These are phyloP conservation scores for Musa beccarii DNA, from an alignment of 176 grass and related monocot genomes.

Conservation along the genomic window DNA sequence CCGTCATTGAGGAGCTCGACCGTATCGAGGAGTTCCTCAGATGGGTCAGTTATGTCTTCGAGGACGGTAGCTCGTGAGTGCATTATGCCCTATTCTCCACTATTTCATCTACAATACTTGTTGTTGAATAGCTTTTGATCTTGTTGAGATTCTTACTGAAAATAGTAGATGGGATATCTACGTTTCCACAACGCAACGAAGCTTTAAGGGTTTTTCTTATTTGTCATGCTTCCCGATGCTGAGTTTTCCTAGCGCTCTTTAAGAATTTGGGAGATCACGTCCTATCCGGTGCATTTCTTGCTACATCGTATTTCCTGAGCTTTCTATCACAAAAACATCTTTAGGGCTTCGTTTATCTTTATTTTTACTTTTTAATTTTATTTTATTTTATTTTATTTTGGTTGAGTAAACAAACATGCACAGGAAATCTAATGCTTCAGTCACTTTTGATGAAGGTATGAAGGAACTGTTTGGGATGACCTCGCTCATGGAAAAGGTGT, in stretches of 20 bases:
- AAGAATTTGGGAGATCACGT: neutral
- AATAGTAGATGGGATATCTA: no score
- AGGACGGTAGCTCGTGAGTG: slow-evolving; percentile 22
- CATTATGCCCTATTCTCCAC: neutral
- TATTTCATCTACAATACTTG: neutral
- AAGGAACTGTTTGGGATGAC: slow-evolving; percentile 38
- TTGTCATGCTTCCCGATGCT: neutral
- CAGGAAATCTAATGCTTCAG: neutral
- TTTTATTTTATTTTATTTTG: neutral
- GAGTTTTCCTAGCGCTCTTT: neutral
- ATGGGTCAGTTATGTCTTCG: slow-evolving; percentile 26
- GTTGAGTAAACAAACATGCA: neutral
- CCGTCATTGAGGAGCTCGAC: slow-evolving; percentile 31
- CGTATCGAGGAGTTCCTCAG: slow-evolving; percentile 26
- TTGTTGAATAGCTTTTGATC: no score
- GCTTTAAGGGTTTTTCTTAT: no score
- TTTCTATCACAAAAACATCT: neutral
- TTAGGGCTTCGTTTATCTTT: neutral
- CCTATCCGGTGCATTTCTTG: neutral
- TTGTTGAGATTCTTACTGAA: no score
- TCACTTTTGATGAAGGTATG: slow-evolving; percentile 13
- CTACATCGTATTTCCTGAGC: neutral
- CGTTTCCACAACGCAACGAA: no score
- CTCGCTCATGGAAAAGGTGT: slow-evolving; percentile 36
- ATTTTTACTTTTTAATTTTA: neutral